Conservation (phyloP, 495 filamentous ascomycete genomes). For the Xylaria bambusicola region DNA sequence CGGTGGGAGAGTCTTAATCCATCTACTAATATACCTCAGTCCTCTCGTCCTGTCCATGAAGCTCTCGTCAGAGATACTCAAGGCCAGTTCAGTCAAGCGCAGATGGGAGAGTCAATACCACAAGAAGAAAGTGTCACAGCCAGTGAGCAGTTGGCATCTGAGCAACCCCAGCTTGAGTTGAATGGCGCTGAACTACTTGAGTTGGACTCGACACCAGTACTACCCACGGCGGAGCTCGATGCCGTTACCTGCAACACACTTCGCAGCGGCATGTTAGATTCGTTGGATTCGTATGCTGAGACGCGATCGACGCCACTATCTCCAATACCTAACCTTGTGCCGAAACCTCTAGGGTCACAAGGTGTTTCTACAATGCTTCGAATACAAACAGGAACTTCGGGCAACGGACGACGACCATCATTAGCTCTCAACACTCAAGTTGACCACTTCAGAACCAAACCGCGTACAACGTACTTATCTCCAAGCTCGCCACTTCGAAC, state of each 20-base stretch:
- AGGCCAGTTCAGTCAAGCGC: conserved; percentile 13
- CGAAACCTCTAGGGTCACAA: too few species aligned
- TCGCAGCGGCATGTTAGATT: conserved; percentile 8
- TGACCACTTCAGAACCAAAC: conserved; percentile 27
- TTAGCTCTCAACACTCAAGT: conserved; percentile 32
- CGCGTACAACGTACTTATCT: conserved; percentile 25
- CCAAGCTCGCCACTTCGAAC: conserved; percentile 31
- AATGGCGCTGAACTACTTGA: conserved; percentile 47
- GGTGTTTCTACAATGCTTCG: conserved; percentile 18
- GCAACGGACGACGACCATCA: conserved; percentile 25
- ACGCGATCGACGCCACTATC: conserved; percentile 2
- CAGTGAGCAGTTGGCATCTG: conserved; percentile 4
- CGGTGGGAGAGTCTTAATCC: conserved; percentile 14
- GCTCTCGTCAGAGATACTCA: conserved; percentile 32
- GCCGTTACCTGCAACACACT: conserved; percentile 26
- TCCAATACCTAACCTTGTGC: conserved; percentile 7
- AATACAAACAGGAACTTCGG: conserved; percentile 5
- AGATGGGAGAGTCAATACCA: conserved; percentile 6
- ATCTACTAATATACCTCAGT: conserved; percentile 24
- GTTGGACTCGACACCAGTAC: conserved; percentile 43
- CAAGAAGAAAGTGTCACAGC: conserved; percentile 6
- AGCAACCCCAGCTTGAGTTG: conserved; percentile 34
- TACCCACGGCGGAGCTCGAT: conserved; percentile 29
- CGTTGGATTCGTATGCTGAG: conserved; percentile 10
- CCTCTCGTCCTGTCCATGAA: conserved; percentile 48